These are phyloP conservation scores for Prunella vulgaris DNA, from an alignment of 257 asterid genomes.

Conservation along the genomic window DNA sequence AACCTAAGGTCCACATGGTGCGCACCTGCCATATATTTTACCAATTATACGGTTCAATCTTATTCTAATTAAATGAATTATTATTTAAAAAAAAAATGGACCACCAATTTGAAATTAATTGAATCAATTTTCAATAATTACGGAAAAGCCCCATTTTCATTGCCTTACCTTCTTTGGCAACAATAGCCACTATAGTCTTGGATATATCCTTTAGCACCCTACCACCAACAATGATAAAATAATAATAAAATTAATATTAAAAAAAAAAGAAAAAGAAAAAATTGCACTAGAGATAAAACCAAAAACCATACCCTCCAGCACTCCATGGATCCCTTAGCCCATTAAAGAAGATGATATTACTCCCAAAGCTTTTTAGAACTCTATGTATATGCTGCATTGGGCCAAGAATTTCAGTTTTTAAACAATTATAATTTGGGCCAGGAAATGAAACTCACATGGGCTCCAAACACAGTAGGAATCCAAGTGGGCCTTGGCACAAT, in stretches of 20 bases:
- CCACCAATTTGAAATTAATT: no score
- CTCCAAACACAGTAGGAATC: constrained; percentile 74
- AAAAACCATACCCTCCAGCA: constrained; percentile 66
- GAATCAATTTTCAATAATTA: no score
- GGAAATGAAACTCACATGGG: constrained; percentile 43
- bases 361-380: constrained; percentile 57
- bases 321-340: constrained; percentile 97
- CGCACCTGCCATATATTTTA: constrained; percentile 40
- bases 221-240: constrained; percentile 12
- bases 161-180: constrained; percentile 56
- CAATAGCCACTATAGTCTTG: constrained; percentile 56
- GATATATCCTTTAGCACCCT: constrained; percentile 81
- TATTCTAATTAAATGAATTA: no score
- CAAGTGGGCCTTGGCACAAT: constrained; percentile 76
- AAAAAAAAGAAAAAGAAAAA: not conserved
- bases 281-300: not conserved
- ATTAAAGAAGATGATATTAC: constrained; percentile 85
- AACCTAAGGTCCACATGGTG: constrained; percentile 87
- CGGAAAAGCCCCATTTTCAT: no score
- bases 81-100: no score
- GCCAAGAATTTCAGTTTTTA: not conserved
- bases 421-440: constrained; percentile 30
- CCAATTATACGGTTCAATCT: not conserved
- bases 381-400: constrained; percentile 54
- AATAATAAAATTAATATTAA: not conserved